Evolutionary conservation across 805 yeast species (phyloP), one percentile per base, ranked within the genome.

Genomic region (Lipomyces orientalis): DNA sequence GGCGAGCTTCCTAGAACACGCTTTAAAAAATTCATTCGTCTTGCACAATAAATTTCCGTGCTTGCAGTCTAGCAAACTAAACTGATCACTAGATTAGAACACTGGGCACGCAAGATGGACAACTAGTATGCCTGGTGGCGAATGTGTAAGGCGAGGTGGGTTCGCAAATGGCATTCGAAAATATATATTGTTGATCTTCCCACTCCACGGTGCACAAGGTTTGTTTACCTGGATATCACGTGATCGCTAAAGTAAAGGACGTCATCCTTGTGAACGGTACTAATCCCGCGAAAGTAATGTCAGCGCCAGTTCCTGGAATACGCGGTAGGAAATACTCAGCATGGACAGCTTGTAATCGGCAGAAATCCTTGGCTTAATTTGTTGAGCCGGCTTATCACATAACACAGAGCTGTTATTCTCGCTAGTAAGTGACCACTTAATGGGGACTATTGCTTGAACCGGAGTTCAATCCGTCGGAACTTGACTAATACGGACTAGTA

Each of bases 11-110:
- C 87, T 72, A 89, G 83, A 69, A 90, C 83, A 76, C 87, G 86
- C 75, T 87, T 86, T 46, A 91, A 79, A 67, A 91, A 86, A 77
- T 91, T 91, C 97, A 91, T 90, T 16, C 2, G 6, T 31, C 14
- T 22, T 19, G 7, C 10, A 9, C 54, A 49, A 49, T n/a, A n/a
- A 1, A 49, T 49, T 14, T 49, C 43, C 43, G 9, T 2, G 43
- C 16, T 5, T 2, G 43, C 16, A 1, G 43, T 16, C 19, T 6
- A 16, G 6, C 49, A n/a, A 43, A 6, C 22, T 43, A 43, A 43
- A 43, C 25, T 22, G n/a, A n/a, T 43, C 6, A 16, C n/a, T 37
- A 37, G 7, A 43, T 43, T 19, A 25, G 22, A 8, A 8, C 16
- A 43, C n/a, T 16, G 19, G n/a, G n/a, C 9, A 22, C 7, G 49